Conservation (phyloP, 2,329 filamentous ascomycete genomes). For the Stemphylium vesicarium region DNA sequence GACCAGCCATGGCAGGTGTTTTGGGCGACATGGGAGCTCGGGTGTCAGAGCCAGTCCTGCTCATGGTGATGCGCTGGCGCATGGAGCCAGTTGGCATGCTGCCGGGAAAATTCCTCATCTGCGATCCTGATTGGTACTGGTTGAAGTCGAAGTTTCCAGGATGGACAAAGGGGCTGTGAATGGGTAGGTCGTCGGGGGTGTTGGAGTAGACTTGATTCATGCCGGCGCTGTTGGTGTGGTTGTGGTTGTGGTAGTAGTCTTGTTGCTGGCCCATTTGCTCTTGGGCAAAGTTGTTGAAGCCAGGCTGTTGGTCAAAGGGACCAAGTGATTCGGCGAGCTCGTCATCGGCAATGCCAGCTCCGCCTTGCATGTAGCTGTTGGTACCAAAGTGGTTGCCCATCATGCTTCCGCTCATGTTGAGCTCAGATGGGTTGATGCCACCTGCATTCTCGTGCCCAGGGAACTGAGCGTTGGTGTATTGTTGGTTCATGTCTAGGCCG, state of each 20-base stretch:
- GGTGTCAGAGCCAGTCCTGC: constrained; percentile 69
- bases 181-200: constrained; percentile 88
- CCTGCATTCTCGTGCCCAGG: constrained; percentile 45
- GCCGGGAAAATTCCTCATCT: constrained; percentile 53
- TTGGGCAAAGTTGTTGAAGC: constrained; percentile 60
- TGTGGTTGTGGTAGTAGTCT: constrained; percentile 57
- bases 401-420: constrained; percentile 71
- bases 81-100: constrained; percentile 44
- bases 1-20: constrained; percentile 74
- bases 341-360: constrained; percentile 83
- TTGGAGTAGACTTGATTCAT: constrained; percentile 81
- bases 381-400: constrained; percentile 63
- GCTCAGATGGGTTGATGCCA: constrained; percentile 81
- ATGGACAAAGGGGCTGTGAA: constrained; percentile 86
- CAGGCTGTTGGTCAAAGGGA: constrained; percentile 56
- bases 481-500: constrained; percentile 60
- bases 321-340: constrained; percentile 78
- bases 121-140: constrained; percentile 74
- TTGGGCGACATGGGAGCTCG: constrained; percentile 86
- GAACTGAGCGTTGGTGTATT: constrained; percentile 57
- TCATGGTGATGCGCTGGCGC: constrained; percentile 55
- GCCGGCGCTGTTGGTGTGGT: constrained; percentile 60
- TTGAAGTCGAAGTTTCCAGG: constrained; percentile 72
- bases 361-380: constrained; percentile 77
- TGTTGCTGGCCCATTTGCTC: constrained; percentile 62